Base-by-base conservation (phyloP, 768 basidiomycete species). In the Tricholoma sp. region DNA sequence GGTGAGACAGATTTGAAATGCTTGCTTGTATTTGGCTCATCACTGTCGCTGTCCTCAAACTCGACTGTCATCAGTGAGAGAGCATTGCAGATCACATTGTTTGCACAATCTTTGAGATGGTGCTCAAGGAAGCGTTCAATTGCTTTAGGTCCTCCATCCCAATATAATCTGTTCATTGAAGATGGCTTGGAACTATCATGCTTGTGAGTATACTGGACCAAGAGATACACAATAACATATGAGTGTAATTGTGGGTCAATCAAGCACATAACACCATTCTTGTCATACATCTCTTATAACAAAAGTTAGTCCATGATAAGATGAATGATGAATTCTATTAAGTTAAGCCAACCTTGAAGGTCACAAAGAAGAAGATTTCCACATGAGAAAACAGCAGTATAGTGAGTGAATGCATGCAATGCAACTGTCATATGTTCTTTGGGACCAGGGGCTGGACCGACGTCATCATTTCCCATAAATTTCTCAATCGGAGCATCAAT, bases 321-420 rank as follows among this genome's bases (percentile, higher is more conserved):
- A 16, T 19, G 6, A 32, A 39, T 22, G 21, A 34, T 11, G 10
- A 31, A 37, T 4, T 18, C n/a, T 27, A 27, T 27, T 27, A 21
- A 7, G 4, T 9, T 19, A 2, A 27, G 11, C 49, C 8, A 9
- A 56, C 55, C 55, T 56, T 59, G 55, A 45, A 59, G 39, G 31
- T 59, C 55, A 39, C 55, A 59, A 4, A 66, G 41, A 8, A 64
- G 31, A 8, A 57, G 12, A 21, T 60, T 50, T 14, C 46, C 45
- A 1, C 35, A 14, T 8, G 64, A 57, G 21, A 43, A 62, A 3
- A 61, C 3, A 0, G 43, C 24, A 6, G 54, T 32, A 32, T 57
- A 65, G 43, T 66, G 66, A 1, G 66, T 60, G 32, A 67, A 66
- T 1, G 64, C 60, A 57, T 67, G 66, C 16, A 67, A 56, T 16